phyloP scores from a whole-genome alignment of 768 basidiomycete species.

The Cystobasidium tubakii region DNA sequence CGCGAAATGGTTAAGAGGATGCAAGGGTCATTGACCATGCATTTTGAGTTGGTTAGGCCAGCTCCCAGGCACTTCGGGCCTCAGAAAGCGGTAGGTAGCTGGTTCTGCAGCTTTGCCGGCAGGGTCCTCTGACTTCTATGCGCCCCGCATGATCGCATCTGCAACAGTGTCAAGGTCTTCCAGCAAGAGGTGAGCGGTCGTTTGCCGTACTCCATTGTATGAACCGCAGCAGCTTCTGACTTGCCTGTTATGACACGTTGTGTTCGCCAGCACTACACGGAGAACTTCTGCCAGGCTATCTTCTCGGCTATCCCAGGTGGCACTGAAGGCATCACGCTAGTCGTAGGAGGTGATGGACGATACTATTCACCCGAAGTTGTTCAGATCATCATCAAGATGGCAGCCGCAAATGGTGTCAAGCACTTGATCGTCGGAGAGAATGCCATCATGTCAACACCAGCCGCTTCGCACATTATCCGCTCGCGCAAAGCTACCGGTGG shows the following conservation, averaged over 20 bases:
- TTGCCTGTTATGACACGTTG: not conserved
- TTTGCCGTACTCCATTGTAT: too few species aligned
- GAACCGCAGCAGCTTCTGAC: too few species aligned
- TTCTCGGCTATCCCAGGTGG: constrained; percentile 79
- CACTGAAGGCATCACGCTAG: constrained; percentile 62
- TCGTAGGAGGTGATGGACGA: constrained; percentile 95
- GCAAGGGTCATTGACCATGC: not conserved
- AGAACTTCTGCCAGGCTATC: constrained; percentile 95
- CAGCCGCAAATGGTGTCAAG: constrained; percentile 79
- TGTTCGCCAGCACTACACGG: constrained; percentile 77
- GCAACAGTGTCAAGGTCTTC: constrained; percentile 85
- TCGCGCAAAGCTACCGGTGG: constrained; percentile 95
- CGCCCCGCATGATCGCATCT: not conserved
- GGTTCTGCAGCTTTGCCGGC: not conserved
- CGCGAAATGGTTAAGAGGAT: not conserved
- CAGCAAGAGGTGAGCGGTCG: constrained; percentile 72
- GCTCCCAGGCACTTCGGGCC: constrained; percentile 96
- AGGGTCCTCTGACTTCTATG: not conserved
- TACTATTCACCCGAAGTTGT: constrained; percentile 72
- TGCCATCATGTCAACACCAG: constrained; percentile 89
- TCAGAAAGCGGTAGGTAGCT: constrained; percentile 73
- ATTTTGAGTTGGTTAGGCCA: constrained; percentile 55
- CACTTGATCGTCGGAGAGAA: constrained; percentile 90
- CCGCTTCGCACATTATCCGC: constrained; percentile 89
- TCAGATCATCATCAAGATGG: constrained; percentile 87